These are phyloP conservation scores for Falciphora oryzae DNA, from an alignment of 2,329 filamentous ascomycete species.

Conservation along the genomic window DNA sequence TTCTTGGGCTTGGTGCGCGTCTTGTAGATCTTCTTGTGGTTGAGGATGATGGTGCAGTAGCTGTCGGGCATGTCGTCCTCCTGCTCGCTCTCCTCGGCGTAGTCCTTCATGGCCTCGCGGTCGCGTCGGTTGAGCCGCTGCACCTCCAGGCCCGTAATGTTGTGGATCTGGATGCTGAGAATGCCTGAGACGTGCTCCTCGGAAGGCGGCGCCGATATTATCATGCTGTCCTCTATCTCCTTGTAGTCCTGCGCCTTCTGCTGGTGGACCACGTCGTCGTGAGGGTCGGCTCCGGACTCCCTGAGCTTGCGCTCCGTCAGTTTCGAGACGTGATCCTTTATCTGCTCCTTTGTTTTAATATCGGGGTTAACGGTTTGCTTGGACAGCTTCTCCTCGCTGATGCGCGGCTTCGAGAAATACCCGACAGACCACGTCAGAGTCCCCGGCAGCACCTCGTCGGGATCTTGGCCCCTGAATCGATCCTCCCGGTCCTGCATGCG, in stretches of 20 bases:
- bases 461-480: slow-evolving; percentile 58
- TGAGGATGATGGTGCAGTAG: slow-evolving; percentile 69
- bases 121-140: slow-evolving; percentile 48
- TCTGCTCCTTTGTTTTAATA: slow-evolving; percentile 50
- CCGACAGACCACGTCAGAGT: slow-evolving; percentile 65
- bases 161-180: slow-evolving; percentile 65
- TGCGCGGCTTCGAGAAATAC: slow-evolving; percentile 62
- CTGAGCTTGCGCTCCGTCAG: slow-evolving; percentile 57
- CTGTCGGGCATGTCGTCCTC: slow-evolving; percentile 60
- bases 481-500: slow-evolving; percentile 59
- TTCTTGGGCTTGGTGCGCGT: slow-evolving; percentile 75
- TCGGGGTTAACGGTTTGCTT: slow-evolving; percentile 54
- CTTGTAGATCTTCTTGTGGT: slow-evolving; percentile 63
- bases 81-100: slow-evolving; percentile 53
- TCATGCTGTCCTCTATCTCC: slow-evolving; percentile 54
- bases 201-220: slow-evolving; percentile 61
- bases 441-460: slow-evolving; percentile 63
- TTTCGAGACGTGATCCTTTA: slow-evolving; percentile 51
- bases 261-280: slow-evolving; percentile 59
- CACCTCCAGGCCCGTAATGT: slow-evolving; percentile 63
- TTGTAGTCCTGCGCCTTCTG: slow-evolving; percentile 64
- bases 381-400: slow-evolving; percentile 55
- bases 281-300: slow-evolving; percentile 53
- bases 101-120: slow-evolving; percentile 37
- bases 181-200: slow-evolving; percentile 58